Conservation (phyloP, 345 rosid species). For the Murraya paniculata region DNA sequence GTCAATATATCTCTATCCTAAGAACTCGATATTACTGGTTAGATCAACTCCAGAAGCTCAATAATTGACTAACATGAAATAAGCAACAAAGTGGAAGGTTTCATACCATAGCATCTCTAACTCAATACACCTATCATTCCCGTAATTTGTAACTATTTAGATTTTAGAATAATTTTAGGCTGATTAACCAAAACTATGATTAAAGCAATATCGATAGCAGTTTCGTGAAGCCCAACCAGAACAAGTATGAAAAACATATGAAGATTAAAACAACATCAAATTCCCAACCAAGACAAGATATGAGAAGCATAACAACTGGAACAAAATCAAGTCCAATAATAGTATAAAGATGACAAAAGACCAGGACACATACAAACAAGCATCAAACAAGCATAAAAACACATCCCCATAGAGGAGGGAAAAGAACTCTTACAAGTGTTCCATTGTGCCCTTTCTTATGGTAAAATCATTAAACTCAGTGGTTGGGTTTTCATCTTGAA, state of each 20-base stretch:
- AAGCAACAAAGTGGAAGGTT: neutral
- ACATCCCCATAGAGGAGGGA: neutral
- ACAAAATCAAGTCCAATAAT: neutral
- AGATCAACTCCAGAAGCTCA: neutral
- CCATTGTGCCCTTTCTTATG: conserved; percentile 18
- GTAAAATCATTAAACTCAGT: conserved; percentile 6
- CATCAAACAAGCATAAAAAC: neutral
- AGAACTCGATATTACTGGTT: neutral
- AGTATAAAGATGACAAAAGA: neutral
- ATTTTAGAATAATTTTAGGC: neutral
- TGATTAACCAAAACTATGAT: neutral
- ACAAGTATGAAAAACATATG: neutral
- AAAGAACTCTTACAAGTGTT: conserved; percentile 16
- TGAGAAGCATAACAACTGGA: neutral
- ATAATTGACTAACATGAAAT: neutral
- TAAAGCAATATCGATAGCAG: neutral
- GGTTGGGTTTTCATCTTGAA: conserved; percentile 21
- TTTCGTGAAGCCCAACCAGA: too few species aligned
- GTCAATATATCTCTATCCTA: neutral
- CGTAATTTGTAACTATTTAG: too few species aligned
- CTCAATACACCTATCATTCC: neutral
- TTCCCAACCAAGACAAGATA: neutral
- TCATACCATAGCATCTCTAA: neutral
- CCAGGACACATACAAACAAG: neutral
- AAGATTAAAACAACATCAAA: neutral